Evolutionary conservation across 768 basidiomycete genomes (phyloP).

Genomic region (Mycena kentingensis): DNA sequence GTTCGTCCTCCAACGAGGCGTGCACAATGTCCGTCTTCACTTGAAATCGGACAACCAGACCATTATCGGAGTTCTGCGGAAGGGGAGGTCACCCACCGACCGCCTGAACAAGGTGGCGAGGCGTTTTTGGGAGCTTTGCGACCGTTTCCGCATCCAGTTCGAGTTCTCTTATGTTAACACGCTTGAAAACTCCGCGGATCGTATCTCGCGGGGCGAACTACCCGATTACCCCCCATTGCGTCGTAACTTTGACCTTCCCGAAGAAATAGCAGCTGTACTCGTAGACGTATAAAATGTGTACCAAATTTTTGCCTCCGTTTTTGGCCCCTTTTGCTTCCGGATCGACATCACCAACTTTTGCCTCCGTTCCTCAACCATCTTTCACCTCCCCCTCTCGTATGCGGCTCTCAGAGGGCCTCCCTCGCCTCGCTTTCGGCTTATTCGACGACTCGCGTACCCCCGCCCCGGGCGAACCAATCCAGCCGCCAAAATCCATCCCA

Average conservation of each 20-base stretch:
- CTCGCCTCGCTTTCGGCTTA: too few relatives aligned
- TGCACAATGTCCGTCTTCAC: neutral
- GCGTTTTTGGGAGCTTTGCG: constrained; percentile 1
- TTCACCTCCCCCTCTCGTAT: too few relatives aligned
- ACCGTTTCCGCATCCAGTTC: neutral
- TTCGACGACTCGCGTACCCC: too few relatives aligned
- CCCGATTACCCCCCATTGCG: neutral
- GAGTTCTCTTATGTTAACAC: neutral
- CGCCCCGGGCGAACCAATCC: too few relatives aligned
- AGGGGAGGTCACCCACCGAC: constrained; percentile 1
- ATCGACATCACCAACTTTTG: neutral
- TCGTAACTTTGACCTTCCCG: neutral
- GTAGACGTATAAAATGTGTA: neutral
- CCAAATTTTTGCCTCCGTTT: too few relatives aligned
- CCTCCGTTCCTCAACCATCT: neutral
- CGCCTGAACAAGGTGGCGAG: neutral
- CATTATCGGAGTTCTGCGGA: neutral
- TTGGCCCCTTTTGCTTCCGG: too few relatives aligned
- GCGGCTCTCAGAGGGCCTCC: too few relatives aligned
- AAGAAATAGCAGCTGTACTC: neutral
- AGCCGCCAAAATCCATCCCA: too few relatives aligned
- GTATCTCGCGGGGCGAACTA: neutral
- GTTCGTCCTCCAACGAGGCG: constrained; percentile 1
- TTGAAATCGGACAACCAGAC: constrained; percentile 1
- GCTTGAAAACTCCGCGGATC: constrained; percentile 6